Evolutionary conservation across 306 rosid species (phyloP), one percentile per base, ranked within the genome.

Genomic region (Hippophae gyantsensis): DNA sequence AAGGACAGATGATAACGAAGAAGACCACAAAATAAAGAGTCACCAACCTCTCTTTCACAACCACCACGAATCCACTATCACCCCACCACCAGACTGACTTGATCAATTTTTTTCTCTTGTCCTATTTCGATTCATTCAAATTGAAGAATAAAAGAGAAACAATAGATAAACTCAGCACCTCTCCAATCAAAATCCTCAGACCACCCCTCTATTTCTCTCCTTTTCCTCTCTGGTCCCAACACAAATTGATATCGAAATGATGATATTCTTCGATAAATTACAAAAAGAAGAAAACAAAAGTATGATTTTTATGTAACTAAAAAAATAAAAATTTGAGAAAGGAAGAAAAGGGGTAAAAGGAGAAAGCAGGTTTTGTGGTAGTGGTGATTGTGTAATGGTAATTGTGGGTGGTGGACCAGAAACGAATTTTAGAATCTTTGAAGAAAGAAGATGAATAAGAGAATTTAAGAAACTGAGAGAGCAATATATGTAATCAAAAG

Each of bases 381-480:
- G 38, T 54, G 73, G 9, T 70, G 76, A 69, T 78, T 76, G 74
- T 63, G 81, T 44, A 49, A 49, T 43, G 50, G 38, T 26, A 65
- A 10, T n/a, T 8, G 54, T 23, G 59, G 80, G 85, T 75, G 90
- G 95, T 82, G 86, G 86, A 84, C 95, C 82, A 66, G 69, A 55
- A 79, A 71, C 75, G 63, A 77, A 86, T 64, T 32, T 32, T 32
- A 82, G 97, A 89, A 89, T 89, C 95, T 84, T 86, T 86, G 79
- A 84, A 81, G 76, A 62, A 62, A 67, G 47, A 70, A 61, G 68
- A 58, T 58, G 60, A 42, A 54, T 18, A 18, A 56, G 63, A 27
- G 49, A 56, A 67, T 52, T 26, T 43, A 58, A 26, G 38, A 47
- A 12, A 49, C 56, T 51, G 23, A 13, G 59, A 64, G 61, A 12